These are phyloP conservation scores for Colletotrichum scovillei DNA, from an alignment of 2,329 filamentous ascomycete species.

Conservation along the genomic window DNA sequence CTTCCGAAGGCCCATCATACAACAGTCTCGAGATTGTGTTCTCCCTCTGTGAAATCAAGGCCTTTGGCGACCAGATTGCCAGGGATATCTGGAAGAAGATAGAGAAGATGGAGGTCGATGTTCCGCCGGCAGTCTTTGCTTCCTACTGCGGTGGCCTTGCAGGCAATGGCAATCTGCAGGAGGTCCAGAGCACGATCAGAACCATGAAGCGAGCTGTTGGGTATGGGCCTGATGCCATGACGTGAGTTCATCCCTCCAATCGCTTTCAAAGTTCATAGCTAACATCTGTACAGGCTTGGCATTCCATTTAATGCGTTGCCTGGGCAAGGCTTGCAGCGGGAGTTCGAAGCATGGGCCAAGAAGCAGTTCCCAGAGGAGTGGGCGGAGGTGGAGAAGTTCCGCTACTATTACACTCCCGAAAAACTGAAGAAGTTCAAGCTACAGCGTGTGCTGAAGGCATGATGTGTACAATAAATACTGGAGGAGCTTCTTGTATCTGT, in stretches of 20 bases:
- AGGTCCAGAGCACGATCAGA: conserved; percentile 73
- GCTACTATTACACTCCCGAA: conserved; percentile 55
- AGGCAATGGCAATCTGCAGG: conserved; percentile 76
- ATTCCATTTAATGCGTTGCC: conserved; percentile 81
- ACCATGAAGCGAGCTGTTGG: conserved; percentile 76
- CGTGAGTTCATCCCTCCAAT: conserved; percentile 65
- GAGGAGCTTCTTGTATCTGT: conserved; percentile 36
- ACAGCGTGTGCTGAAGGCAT: conserved; percentile 59
- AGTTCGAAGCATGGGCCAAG: conserved; percentile 81
- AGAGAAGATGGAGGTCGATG: conserved; percentile 79
- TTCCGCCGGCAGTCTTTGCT: conserved; percentile 78
- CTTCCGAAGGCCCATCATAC: conserved; percentile 87
- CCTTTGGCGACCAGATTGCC: conserved; percentile 68
- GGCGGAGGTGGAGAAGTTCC: conserved; percentile 70
- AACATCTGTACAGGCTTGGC: conserved; percentile 67
- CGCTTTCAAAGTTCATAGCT: not conserved
- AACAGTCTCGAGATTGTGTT: conserved; percentile 85
- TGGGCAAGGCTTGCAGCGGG: conserved; percentile 71
- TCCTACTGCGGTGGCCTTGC: conserved; percentile 83
- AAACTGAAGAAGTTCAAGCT: conserved; percentile 63
- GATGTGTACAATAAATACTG: conserved; percentile 48
- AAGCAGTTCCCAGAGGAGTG: conserved; percentile 76
- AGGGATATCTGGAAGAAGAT: conserved; percentile 79
- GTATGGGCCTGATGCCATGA: conserved; percentile 73
- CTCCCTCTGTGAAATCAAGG: conserved; percentile 76